Conservation (phyloP, 768 basidiomycete species). For the Lentinula sp. region DNA sequence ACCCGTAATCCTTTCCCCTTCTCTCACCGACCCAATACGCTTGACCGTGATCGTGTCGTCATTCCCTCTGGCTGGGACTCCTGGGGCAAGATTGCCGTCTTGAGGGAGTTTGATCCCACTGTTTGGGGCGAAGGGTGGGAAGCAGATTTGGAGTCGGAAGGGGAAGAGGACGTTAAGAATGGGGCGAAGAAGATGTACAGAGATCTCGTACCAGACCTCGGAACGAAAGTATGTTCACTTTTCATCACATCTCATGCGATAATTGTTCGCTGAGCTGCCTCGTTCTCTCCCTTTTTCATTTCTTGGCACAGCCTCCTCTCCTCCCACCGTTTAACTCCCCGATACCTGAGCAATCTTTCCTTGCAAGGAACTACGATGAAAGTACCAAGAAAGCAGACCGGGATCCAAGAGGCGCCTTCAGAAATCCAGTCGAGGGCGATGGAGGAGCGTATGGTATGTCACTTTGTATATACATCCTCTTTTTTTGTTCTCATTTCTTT, state of each 20-base stretch:
- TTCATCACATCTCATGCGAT: slow-evolving; percentile 4
- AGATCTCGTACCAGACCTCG: slow-evolving; percentile 69
- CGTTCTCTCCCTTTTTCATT: slow-evolving; percentile 3
- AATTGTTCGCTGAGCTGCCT: not conserved
- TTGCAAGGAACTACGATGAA: slow-evolving; percentile 86
- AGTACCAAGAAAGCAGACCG: slow-evolving; percentile 74
- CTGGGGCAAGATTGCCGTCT: slow-evolving; percentile 90
- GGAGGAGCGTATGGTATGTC: slow-evolving; percentile 25
- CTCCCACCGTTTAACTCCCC: slow-evolving; percentile 76
- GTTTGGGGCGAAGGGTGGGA: slow-evolving; percentile 79
- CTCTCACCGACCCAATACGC: slow-evolving; percentile 77
- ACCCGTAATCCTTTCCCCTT: slow-evolving; percentile 83
- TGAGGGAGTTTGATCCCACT: slow-evolving; percentile 87
- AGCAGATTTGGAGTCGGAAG: slow-evolving; percentile 49
- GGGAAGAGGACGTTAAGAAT: slow-evolving; percentile 28
- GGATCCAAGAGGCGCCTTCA: slow-evolving; percentile 85
- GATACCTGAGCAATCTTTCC: slow-evolving; percentile 85
- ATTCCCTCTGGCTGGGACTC: slow-evolving; percentile 98
- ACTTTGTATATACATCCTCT: not conserved
- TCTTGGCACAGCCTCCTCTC: slow-evolving; percentile 43
- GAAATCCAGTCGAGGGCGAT: slow-evolving; percentile 61
- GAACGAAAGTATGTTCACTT: slow-evolving; percentile 52
- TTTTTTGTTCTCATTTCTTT: not conserved
- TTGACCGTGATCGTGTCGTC: slow-evolving; percentile 89
- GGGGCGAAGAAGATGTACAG: slow-evolving; percentile 67